Evolutionary conservation across 805 yeast species (phyloP).

Genomic region (Starmera caribaea): DNA sequence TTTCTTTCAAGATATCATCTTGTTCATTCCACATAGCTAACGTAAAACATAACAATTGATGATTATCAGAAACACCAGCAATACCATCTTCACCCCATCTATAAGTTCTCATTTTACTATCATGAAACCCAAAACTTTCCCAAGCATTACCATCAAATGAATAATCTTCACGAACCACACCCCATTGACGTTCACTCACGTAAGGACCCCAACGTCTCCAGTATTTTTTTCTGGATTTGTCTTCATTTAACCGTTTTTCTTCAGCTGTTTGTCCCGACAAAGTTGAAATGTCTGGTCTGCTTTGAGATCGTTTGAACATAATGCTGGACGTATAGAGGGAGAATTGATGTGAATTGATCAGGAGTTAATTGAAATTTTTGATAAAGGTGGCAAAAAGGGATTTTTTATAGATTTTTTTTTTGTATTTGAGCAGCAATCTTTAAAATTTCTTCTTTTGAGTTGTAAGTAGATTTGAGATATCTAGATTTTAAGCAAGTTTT

Average conservation of each 20-base stretch:
- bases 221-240: slow-evolving; percentile 32
- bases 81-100: slow-evolving; percentile 97
- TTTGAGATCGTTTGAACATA: slow-evolving; percentile 9
- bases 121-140: slow-evolving; percentile 81
- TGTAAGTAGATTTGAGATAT: too few species aligned
- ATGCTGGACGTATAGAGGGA: too few species aligned
- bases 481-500: too few species aligned
- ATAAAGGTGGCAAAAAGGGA: too few species aligned
- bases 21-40: slow-evolving; percentile 89
- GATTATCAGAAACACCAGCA: slow-evolving; percentile 82
- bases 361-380: too few species aligned
- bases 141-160: slow-evolving; percentile 84
- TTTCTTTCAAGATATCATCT: slow-evolving; percentile 78
- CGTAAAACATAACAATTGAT: slow-evolving; percentile 66
- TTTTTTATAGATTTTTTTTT: too few species aligned
- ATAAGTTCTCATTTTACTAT: slow-evolving; percentile 69
- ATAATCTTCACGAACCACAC: slow-evolving; percentile 77
- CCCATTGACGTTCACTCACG: slow-evolving; percentile 80
- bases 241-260: slow-evolving; percentile 26
- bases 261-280: slow-evolving; percentile 21
- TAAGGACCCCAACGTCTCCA: slow-evolving; percentile 93
- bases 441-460: too few species aligned
- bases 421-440: too few species aligned
- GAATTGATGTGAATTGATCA: too few species aligned
- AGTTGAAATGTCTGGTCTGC: slow-evolving; percentile 17